Evolutionary conservation across 768 basidiomycete species (phyloP).

Genomic region (Gloeophyllum trabeum): DNA sequence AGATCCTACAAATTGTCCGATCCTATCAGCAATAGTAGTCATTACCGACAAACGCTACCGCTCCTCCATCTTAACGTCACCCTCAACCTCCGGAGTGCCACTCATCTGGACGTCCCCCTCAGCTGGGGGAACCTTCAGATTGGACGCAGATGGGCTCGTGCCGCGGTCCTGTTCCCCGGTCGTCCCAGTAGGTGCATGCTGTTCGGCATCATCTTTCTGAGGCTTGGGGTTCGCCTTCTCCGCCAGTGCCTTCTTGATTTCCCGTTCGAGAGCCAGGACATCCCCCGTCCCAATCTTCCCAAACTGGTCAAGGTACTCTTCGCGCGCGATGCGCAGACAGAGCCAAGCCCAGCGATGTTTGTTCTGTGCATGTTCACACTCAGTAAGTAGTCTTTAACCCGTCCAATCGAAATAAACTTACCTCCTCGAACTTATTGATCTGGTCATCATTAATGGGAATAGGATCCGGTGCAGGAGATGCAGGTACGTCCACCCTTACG

Average conservation of each 20-base stretch:
- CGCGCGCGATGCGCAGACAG: conserved; percentile 65
- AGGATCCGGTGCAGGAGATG: conserved; percentile 6
- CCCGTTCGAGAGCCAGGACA: conserved; percentile 32
- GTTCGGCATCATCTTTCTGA: not conserved
- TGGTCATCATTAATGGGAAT: conserved; percentile 30
- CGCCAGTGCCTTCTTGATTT: conserved; percentile 19
- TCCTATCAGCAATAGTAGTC: too few species aligned
- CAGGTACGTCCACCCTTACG: conserved; percentile 7
- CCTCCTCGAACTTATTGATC: conserved; percentile 53
- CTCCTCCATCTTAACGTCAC: conserved; percentile 42
- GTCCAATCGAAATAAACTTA: conserved; percentile 16
- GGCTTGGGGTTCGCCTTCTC: not conserved
- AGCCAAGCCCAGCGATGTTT: conserved; percentile 76
- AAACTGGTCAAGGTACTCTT: conserved; percentile 65
- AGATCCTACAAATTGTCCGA: too few species aligned
- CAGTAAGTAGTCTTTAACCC: not conserved
- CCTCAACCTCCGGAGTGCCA: conserved; percentile 21
- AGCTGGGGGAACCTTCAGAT: not conserved
- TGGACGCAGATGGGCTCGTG: not conserved
- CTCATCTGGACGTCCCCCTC: not conserved
- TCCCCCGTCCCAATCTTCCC: conserved; percentile 78
- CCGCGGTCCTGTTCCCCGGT: not conserved
- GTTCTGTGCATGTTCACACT: conserved; percentile 31
- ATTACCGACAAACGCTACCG: too few species aligned
- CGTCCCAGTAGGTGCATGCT: not conserved